Conservation (phyloP, 2,329 filamentous ascomycete genomes). For the Trichoderma breve region DNA sequence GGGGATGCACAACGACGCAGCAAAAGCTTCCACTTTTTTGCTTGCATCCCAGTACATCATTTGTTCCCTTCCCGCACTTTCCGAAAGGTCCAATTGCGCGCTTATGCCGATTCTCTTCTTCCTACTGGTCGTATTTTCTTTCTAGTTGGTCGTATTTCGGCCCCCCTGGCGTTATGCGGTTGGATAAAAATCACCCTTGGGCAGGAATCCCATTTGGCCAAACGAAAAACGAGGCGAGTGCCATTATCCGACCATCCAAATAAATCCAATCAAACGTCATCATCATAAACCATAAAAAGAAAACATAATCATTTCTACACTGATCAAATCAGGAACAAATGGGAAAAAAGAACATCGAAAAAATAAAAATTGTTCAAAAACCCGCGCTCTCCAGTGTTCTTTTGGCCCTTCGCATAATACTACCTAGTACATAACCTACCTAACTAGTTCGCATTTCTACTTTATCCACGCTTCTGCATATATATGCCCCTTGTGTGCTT, state of each 20-base stretch:
- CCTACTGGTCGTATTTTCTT: not conserved
- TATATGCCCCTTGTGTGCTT: not conserved
- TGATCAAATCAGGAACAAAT: not conserved
- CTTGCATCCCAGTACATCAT: not conserved
- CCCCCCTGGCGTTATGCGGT: not conserved
- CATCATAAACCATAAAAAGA: not conserved
- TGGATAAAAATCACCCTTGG: not conserved
- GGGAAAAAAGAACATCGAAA: not conserved
- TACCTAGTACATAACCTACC: conserved; percentile 16
- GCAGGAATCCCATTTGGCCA: not conserved
- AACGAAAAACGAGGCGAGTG: not conserved
- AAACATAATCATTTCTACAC: not conserved
- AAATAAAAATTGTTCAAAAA: not conserved
- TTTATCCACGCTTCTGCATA: conserved; percentile 2
- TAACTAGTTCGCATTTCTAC: not conserved
- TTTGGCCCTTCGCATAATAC: conserved; percentile 19
- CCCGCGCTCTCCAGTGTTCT: not conserved
- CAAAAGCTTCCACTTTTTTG: not conserved
- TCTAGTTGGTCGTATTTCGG: not conserved
- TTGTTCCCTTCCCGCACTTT: not conserved
- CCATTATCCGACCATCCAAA: not conserved
- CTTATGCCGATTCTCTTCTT: not conserved
- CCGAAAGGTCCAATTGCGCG: not conserved
- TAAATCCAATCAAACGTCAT: not conserved
- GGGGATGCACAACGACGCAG: not conserved